Evolutionary conservation across 495 filamentous ascomycete genomes (phyloP).

Genomic region (Penicillium crystallinum): DNA sequence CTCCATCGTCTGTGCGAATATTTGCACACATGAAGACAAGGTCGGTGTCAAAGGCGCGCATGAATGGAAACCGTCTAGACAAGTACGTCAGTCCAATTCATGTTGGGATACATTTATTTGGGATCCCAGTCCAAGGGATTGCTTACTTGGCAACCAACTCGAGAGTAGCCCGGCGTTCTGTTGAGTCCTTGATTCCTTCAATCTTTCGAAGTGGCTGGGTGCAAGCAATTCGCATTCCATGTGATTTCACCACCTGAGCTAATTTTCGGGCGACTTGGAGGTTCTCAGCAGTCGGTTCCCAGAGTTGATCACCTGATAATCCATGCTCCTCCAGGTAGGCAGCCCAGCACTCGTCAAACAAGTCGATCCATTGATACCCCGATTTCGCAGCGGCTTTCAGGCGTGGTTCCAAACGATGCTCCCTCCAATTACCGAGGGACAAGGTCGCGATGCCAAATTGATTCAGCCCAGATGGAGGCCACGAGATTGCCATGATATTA

Average conservation of each 20-base stretch:
- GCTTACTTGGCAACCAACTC: conserved; percentile 26
- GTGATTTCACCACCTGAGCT: conserved; percentile 23
- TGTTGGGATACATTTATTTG: too few relatives aligned
- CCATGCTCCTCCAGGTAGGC: conserved; percentile 27
- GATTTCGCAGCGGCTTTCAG: conserved; percentile 28
- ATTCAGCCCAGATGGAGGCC: conserved; percentile 14
- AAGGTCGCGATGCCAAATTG: conserved; percentile 29
- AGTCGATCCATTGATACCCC: conserved; percentile 31
- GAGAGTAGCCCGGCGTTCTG: conserved; percentile 15
- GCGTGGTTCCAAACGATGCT: conserved; percentile 23
- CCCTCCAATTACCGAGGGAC: conserved; percentile 28
- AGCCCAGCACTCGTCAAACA: conserved; percentile 38
- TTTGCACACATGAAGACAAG: conserved; percentile 33
- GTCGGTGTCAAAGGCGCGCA: conserved; percentile 35
- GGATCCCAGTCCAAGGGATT: too few relatives aligned
- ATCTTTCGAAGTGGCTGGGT: conserved; percentile 30
- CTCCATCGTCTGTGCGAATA: conserved; percentile 25
- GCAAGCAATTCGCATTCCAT: conserved; percentile 30
- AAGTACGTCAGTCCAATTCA: too few relatives aligned
- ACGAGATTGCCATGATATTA: conserved; percentile 10
- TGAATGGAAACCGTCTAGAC: conserved; percentile 36
- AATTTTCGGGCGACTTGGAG: conserved; percentile 24
- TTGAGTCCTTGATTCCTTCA: conserved; percentile 25
- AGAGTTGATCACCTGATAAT: conserved; percentile 20
- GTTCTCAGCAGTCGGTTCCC: conserved; percentile 27